Conservation (phyloP, 2,329 filamentous ascomycete species). For the Dactylellina sp. region DNA sequence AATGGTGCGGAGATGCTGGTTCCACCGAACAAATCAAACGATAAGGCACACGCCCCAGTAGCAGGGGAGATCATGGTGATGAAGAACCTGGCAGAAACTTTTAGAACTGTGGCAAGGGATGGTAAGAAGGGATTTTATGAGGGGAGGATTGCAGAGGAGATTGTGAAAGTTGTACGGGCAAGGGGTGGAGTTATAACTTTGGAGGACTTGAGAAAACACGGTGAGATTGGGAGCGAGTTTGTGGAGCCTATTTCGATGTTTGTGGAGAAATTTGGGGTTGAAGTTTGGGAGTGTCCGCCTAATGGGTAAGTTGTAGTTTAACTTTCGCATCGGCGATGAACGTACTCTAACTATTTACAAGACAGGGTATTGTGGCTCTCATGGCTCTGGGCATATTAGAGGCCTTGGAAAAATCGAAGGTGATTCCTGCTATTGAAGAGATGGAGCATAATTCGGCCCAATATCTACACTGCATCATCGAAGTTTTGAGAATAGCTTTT, state of each 20-base stretch:
- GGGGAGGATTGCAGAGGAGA: conserved; percentile 81
- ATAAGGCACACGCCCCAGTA: conserved; percentile 78
- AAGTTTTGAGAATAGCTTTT: conserved; percentile 88
- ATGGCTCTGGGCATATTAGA: conserved; percentile 95
- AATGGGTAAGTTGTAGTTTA: conserved; percentile 72
- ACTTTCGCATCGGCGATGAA: neutral
- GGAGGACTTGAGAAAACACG: conserved; percentile 83
- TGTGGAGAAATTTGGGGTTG: conserved; percentile 66
- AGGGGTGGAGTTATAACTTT: conserved; percentile 82
- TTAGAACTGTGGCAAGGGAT: conserved; percentile 79
- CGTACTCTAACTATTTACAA: conserved; percentile 7
- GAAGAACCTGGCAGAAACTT: conserved; percentile 81
- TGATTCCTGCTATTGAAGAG: conserved; percentile 75
- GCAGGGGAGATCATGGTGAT: conserved; percentile 92
- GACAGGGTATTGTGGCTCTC: conserved; percentile 89
- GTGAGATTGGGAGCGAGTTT: conserved; percentile 78
- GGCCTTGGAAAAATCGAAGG: conserved; percentile 79
- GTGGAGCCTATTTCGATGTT: conserved; percentile 82
- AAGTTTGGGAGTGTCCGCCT: conserved; percentile 95
- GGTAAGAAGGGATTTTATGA: conserved; percentile 93
- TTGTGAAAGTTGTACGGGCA: conserved; percentile 80
- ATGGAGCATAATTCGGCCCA: conserved; percentile 80
- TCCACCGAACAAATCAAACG: conserved; percentile 60
- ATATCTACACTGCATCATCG: conserved; percentile 85
- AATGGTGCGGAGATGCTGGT: conserved; percentile 88